Conservation (phyloP, 1,284 basidiomycete species). For the Boletus albobrunnescens region DNA sequence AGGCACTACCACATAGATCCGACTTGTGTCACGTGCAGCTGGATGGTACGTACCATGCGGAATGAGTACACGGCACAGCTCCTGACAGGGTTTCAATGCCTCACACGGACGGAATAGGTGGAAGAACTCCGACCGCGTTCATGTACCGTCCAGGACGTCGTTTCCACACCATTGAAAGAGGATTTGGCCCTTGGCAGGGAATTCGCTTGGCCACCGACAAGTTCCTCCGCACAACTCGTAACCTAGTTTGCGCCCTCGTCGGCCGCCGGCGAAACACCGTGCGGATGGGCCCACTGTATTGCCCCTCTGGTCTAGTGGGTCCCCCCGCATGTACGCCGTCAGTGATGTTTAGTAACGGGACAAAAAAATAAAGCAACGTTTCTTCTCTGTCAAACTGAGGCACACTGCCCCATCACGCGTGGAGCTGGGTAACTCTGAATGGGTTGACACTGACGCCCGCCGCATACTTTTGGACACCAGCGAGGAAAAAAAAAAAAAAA, state of each 20-base stretch:
- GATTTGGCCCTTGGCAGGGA: not conserved
- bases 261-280: not conserved
- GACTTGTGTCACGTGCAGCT: not conserved
- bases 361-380: not conserved
- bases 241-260: slow-evolving; percentile 2
- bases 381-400: slow-evolving; percentile 3
- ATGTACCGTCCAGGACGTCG: not conserved
- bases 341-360: slow-evolving; percentile 20
- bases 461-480: not conserved
- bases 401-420: not conserved
- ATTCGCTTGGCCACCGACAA: not conserved
- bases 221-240: not conserved
- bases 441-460: slow-evolving; percentile 1
- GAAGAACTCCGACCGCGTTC: not conserved
- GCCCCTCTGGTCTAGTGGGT: slow-evolving; percentile 2
- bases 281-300: slow-evolving; percentile 4
- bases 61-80: not conserved
- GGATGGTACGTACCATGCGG: not conserved
- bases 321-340: slow-evolving; percentile 4
- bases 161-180: slow-evolving; percentile 3
- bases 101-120: not conserved
- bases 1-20: slow-evolving; percentile 1
- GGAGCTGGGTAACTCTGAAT: not conserved
- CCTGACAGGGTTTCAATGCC: slow-evolving; percentile 1
- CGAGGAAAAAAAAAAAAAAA: not conserved